Evolutionary conservation across 139 green algal genomes (phyloP), one percentile per base, ranked within the genome.

Genomic region (Pleodorina starrii): DNA sequence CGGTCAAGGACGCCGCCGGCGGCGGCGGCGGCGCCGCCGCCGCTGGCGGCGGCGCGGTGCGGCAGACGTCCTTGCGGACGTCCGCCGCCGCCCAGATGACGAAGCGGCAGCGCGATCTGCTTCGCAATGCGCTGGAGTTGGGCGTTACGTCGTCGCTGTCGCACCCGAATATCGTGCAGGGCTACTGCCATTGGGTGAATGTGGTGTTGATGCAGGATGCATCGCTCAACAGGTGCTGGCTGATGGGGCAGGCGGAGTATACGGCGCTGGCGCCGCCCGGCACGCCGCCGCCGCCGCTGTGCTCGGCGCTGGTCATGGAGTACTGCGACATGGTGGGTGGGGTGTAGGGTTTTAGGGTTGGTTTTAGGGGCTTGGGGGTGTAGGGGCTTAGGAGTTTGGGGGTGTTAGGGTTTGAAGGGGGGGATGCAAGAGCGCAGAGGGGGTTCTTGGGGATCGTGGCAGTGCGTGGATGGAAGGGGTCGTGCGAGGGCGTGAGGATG

Each of bases 91-190:
- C 82, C 43, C 82, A 88, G 82, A 79, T 81, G 68, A 74, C 84
- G 3, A 81, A 89, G 69, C 84, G 48, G 7, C 84, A 82, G 84
- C 73, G 85, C 17, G 83, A 88, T 73, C 32, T 92, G 46, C 73
- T 92, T 46, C 89, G 89, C 63, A 92, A 90, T 50, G 89, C 89
- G 35, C 82, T 87, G 48, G 89, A 92, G 83, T 60, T 92, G 74
- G 89, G 82, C 35, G 75, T 92, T 6, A 78, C 87, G 46, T 85
- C 75, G 0, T 84, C 74, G 1, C 48, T 92, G 11, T 87, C 73
- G 32, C 89, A 92, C 74, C 89, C 89, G 27, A 92, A 92, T 75
- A 90, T 92, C 50, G 83, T 90, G 29, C 83, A 88, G 82, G 82
- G 82, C 44, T 88, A 88, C 66, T 88, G 82, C 82, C 82, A 88